Base-by-base conservation (phyloP, 805 yeast genomes). In the Wickerhamomyces canadensis region DNA sequence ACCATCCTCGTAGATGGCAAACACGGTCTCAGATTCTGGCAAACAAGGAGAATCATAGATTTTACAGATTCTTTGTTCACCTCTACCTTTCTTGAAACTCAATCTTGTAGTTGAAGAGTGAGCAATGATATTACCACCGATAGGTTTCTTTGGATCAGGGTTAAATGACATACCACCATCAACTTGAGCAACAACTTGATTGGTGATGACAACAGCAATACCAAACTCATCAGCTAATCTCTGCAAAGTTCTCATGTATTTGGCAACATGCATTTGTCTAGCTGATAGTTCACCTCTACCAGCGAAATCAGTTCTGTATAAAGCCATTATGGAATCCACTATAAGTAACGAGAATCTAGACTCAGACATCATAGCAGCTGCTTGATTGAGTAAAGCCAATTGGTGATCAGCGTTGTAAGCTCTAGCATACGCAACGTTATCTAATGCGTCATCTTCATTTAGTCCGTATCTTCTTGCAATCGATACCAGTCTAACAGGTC, bases 351-450 rank as follows among this genome's bases (percentile, higher is more conserved):
- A 80, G 52, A 93, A 93, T 46, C 98, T 72, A 18, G 96, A 80
- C 57, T 86, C 93, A 13, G 96, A 75, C 98, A 93, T 91, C 95
- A 91, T 84, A 46, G 81, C 81, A 11, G 96, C 95, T 0, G 98
- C 98, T 44, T 84, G 85, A 45, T 81, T 84, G 40, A 93, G 68
- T 38, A 93, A 72, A 58, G 82, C 85, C 48, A 85, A 67, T 60
- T 93, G 97, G 60, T 93, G 98, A 57, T 93, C 98, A 1, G 97
- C 95, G 52, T 93, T 93, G 61, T 86, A 89, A 5, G 98, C 97
- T 51, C 98, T 75, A 0, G 98, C 98, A 52, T 93, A 91, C 0
- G 98, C 98, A 31, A 93, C 96, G 52, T 93, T 93, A 58, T 89
- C 95, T 49, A 93, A 69, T n/a, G 95, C 94, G 56, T 87, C 96